Conservation (phyloP, 2,329 filamentous ascomycete genomes). For the Pseudofabraea citricarpa region DNA sequence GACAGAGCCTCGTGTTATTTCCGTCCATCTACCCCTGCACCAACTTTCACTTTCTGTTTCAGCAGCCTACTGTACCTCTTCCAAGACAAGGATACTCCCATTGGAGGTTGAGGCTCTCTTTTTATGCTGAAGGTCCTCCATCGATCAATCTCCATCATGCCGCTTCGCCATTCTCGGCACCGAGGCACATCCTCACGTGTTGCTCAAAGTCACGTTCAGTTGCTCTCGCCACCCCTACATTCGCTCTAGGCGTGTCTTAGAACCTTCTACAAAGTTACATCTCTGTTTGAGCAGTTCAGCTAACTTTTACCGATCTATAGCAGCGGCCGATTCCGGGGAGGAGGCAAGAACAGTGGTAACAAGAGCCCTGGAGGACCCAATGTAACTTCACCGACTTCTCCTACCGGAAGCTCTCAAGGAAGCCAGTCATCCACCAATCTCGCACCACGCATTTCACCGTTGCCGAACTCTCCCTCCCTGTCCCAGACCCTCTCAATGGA, state of each 20-base stretch:
- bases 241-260: not conserved
- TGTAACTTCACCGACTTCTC: constrained; percentile 43
- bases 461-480: constrained; percentile 59
- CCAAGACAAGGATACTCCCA: too few species aligned
- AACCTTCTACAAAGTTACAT: not conserved
- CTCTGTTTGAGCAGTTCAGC: constrained; percentile 7
- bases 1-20: too few species aligned
- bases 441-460: constrained; percentile 55
- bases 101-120: too few species aligned
- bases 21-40: too few species aligned
- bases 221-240: not conserved
- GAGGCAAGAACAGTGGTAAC: constrained; percentile 44
- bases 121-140: too few species aligned
- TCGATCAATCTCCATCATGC: too few species aligned
- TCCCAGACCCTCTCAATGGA: constrained; percentile 66
- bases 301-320: constrained; percentile 30
- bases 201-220: too few species aligned
- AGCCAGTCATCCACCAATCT: constrained; percentile 47
- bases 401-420: constrained; percentile 38
- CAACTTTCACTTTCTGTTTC: too few species aligned
- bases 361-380: constrained; percentile 47
- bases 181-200: too few species aligned
- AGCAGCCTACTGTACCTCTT: too few species aligned
- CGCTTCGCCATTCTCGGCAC: too few species aligned
- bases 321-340: constrained; percentile 55